phyloP scores from a whole-genome alignment of 345 rosid genomes.

The Populus ilicifolia region DNA sequence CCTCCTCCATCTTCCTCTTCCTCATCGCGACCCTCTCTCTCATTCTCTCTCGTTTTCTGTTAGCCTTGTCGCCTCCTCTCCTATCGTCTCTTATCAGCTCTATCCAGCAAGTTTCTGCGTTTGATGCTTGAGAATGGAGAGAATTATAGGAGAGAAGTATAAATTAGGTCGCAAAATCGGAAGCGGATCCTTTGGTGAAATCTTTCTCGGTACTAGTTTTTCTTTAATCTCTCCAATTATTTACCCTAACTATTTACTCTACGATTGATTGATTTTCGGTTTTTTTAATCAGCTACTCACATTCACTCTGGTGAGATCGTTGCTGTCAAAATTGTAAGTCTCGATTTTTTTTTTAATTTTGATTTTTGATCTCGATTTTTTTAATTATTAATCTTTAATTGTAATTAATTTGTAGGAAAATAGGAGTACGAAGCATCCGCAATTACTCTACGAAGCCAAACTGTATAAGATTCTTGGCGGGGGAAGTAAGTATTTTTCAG shows the following conservation, averaged over 20 bases:
- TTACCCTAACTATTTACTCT: too few species aligned
- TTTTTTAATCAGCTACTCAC: slow-evolving; percentile 60
- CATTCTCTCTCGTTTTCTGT: not conserved
- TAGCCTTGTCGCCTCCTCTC: not conserved
- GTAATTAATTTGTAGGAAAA: slow-evolving; percentile 56
- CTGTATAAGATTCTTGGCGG: slow-evolving; percentile 76
- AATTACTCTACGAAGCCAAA: slow-evolving; percentile 84
- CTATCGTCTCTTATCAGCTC: not conserved
- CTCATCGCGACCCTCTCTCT: not conserved
- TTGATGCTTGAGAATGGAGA: slow-evolving; percentile 40
- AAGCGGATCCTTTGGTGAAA: slow-evolving; percentile 95
- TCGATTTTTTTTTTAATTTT: not conserved
- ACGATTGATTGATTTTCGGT: not conserved
- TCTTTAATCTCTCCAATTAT: not conserved
- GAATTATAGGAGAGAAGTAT: slow-evolving; percentile 80
- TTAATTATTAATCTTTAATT: not conserved
- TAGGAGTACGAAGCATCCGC: slow-evolving; percentile 78
- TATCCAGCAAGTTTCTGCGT: too few species aligned
- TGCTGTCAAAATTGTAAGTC: slow-evolving; percentile 89
- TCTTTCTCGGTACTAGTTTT: slow-evolving; percentile 56
- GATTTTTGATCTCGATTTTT: not conserved
- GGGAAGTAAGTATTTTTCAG: slow-evolving; percentile 56
- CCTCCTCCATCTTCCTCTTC: not conserved
- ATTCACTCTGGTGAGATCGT: slow-evolving; percentile 86
- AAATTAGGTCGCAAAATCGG: slow-evolving; percentile 94